These are phyloP conservation scores for Vitis hybrid DNA, from an alignment of 177 flowering plant species.

Conservation along the genomic window DNA sequence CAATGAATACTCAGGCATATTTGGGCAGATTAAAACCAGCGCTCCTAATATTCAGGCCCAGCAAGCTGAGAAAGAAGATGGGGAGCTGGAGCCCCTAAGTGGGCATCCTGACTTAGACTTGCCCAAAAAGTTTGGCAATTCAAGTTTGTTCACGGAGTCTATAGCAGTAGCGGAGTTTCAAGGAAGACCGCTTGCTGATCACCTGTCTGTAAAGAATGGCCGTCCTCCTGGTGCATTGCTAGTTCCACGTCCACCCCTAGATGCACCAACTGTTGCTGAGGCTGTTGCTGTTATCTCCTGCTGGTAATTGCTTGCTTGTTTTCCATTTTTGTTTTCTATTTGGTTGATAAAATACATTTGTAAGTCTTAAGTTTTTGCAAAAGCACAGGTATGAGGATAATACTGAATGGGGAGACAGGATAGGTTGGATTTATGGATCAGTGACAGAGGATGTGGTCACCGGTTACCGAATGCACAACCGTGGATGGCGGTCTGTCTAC, in stretches of 20 bases:
- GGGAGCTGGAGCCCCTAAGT: constrained; percentile 48
- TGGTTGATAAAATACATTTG: neutral
- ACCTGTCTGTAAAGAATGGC: constrained; percentile 66
- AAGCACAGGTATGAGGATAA: constrained; percentile 69
- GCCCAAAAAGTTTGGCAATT: constrained; percentile 75
- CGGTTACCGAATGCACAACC: constrained; percentile 80
- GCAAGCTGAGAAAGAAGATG: constrained; percentile 34
- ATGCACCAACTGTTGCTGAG: constrained; percentile 84
- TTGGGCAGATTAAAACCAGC: constrained; percentile 53
- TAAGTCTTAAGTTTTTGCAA: neutral
- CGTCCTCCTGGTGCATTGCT: constrained; percentile 78
- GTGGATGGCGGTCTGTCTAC: constrained; percentile 80
- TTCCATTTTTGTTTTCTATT: neutral
- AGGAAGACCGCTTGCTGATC: constrained; percentile 88
- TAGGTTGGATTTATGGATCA: constrained; percentile 89
- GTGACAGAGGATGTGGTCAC: constrained; percentile 85
- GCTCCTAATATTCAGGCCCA: constrained; percentile 22
- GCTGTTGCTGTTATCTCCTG: constrained; percentile 84
- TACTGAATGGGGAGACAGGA: constrained; percentile 74
- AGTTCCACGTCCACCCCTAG: constrained; percentile 61
- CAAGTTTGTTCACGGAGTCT: constrained; percentile 58
- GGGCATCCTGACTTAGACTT: constrained; percentile 57
- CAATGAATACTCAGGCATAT: constrained; percentile 57
- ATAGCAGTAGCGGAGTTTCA: constrained; percentile 78
- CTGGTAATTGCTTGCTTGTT: constrained; percentile 41